These are phyloP conservation scores for Mucor lusitanicus DNA, from an alignment of 371 early-diverging fungal genomes.

Conservation along the genomic window DNA sequence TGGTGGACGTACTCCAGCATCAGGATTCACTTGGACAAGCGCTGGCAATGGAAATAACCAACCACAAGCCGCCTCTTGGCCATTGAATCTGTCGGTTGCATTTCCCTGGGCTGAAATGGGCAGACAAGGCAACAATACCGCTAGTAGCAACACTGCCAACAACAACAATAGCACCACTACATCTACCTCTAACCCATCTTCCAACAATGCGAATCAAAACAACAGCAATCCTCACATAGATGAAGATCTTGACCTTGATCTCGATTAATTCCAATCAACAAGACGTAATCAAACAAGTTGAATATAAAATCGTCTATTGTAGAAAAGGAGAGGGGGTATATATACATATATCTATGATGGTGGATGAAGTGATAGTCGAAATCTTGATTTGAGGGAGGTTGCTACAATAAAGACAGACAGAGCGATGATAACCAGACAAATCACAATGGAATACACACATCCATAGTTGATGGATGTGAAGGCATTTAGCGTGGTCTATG, in stretches of 20 bases:
- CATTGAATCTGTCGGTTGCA: constrained; percentile 2
- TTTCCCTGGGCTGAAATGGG: constrained; percentile 7
- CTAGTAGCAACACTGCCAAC: too few relatives aligned
- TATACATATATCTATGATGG: not conserved
- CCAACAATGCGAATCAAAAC: not conserved
- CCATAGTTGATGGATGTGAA: constrained; percentile 43
- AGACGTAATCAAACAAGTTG: not conserved
- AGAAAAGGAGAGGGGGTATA: not conserved
- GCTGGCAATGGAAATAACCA: constrained; percentile 3
- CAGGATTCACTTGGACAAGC: not conserved
- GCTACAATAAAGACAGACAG: constrained; percentile 39
- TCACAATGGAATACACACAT: constrained; percentile 53
- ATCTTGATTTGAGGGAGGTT: constrained; percentile 32
- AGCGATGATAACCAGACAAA: constrained; percentile 42
- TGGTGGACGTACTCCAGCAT: not conserved
- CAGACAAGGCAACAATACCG: not conserved
- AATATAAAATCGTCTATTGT: not conserved
- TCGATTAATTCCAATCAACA: constrained; percentile 1
- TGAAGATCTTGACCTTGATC: constrained; percentile 17
- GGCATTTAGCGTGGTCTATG: constrained; percentile 53
- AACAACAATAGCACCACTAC: not conserved
- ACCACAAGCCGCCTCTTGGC: not conserved
- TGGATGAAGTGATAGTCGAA: constrained; percentile 8
- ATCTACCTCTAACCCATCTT: not conserved
- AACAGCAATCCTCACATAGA: not conserved